A percentile compares a stretch with the other conserved stretches of the same genome.
phyloP scores from a whole-genome alignment of 371 early-diverging fungal species.

The Lichtheimia corymbifera region DNA sequence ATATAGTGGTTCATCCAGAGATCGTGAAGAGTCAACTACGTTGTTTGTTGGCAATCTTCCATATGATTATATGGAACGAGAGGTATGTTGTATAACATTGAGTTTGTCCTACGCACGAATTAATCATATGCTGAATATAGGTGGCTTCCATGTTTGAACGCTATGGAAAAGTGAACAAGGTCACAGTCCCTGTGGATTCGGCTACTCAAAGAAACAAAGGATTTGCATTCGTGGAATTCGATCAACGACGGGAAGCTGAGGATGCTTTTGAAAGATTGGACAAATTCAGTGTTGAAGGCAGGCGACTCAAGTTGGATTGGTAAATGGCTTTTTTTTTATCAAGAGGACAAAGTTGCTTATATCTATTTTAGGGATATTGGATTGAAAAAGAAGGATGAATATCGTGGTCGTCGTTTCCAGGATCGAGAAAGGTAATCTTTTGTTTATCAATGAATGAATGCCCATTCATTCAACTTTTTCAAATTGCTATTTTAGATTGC shows the following conservation, averaged over 20 bases:
- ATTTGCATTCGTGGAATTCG: constrained; percentile 81
- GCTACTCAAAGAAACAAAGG: constrained; percentile 79
- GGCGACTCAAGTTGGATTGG: constrained; percentile 80
- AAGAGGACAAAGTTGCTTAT: not conserved
- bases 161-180: constrained; percentile 65
- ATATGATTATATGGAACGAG: constrained; percentile 71
- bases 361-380: constrained; percentile 60
- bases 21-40: constrained; percentile 63
- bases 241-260: constrained; percentile 77
- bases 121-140: not conserved
- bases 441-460: too few relatives aligned
- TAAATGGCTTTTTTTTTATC: constrained; percentile 8
- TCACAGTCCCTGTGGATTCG: constrained; percentile 73
- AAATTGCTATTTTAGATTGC: too few relatives aligned
- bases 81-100: constrained; percentile 37
- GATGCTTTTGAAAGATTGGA: constrained; percentile 76
- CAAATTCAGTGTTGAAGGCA: constrained; percentile 71
- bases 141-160: constrained; percentile 73
- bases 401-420: constrained; percentile 23
- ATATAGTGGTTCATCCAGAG: constrained; percentile 61
- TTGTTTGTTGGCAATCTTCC: constrained; percentile 83
- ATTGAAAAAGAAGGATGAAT: constrained; percentile 64
- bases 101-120: not conserved
- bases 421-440: constrained; percentile 22
- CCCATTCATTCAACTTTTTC: too few relatives aligned